Base-by-base conservation (phyloP, 371 early-diverging fungal species). In the Mortierella sp. region DNA sequence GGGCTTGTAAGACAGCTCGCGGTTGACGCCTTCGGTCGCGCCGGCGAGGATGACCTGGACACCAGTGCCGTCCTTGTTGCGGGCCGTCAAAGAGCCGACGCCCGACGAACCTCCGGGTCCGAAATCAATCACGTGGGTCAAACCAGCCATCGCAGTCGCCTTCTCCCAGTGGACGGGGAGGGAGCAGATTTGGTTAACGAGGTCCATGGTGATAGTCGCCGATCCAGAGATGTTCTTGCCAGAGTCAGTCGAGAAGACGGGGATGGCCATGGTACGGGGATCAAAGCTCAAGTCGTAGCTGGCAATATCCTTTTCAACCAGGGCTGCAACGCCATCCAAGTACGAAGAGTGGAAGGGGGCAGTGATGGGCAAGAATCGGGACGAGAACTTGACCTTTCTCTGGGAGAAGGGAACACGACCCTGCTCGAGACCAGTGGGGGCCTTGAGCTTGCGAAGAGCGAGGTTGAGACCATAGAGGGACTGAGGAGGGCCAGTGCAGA, bases 61-160 rank as follows among this genome's bases (percentile, higher is more conserved):
- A 76, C 98, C 98, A n/a, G 95, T 93, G 67, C 98, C 98, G 79
- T 97, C 97, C 91, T 95, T 96, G 91, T 97, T 97, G 77, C 97
- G 94, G 86, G 96, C 92, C 26, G 97, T 97, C 79, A 98, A 87
- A 64, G 92, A 92, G 79, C 94, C 95, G 77, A 94, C 92, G 72
- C 97, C 98, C 13, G 95, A 94, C 45, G 95, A 88, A 68, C 96
- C 96, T 78, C 97, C 97, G 8, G 97, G 97, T 24, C 98, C 98
- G 87, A 97, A 98, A 88, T 98, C 98, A 61, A 98, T 87, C 50
- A 97, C 91, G 81, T 98, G 98, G 16, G 97, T 96, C 81, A 94
- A 87, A 52, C 88, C 89, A 37, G 90, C 87, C 65, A 90, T 80
- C 63, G 88, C 88, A 44, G 96, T 95, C 16, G 97, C 96, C 79